A percentile compares a stretch with the other conserved stretches of the same genome.
phyloP scores from a whole-genome alignment of 495 filamentous ascomycete genomes.

The Tuber magnatum region DNA sequence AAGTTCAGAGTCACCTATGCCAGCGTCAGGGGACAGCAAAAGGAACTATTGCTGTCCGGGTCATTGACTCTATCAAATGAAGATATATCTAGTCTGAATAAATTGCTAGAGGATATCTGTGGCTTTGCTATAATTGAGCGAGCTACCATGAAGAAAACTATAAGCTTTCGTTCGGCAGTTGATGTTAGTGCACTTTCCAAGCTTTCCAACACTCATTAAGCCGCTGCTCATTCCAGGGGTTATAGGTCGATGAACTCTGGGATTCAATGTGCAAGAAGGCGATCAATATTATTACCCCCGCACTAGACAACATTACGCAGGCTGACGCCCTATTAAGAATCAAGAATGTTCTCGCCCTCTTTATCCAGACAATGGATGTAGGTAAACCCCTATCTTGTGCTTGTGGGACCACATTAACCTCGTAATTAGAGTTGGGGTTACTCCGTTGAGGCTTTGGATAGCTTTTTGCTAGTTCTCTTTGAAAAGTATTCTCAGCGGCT shows the following conservation, averaged over 20 bases:
- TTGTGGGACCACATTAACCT: slow-evolving; percentile 30
- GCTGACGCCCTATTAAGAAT: slow-evolving; percentile 82
- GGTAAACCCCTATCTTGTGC: slow-evolving; percentile 29
- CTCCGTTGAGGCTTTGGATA: slow-evolving; percentile 68
- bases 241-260: slow-evolving; percentile 89
- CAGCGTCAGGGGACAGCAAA: slow-evolving; percentile 78
- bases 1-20: slow-evolving; percentile 87
- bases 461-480: slow-evolving; percentile 77
- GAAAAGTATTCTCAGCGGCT: slow-evolving; percentile 89
- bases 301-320: slow-evolving; percentile 67
- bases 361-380: slow-evolving; percentile 95
- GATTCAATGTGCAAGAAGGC: slow-evolving; percentile 92
- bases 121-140: slow-evolving; percentile 96
- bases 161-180: slow-evolving; percentile 68
- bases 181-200: slow-evolving; percentile 56
- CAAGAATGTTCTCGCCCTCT: slow-evolving; percentile 83
- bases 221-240: slow-evolving; percentile 1
- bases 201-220: background rate
- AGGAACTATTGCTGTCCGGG: slow-evolving; percentile 74
- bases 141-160: slow-evolving; percentile 78
- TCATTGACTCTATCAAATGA: slow-evolving; percentile 58
- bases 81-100: slow-evolving; percentile 66
- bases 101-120: slow-evolving; percentile 81
- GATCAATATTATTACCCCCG: slow-evolving; percentile 68
- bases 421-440: slow-evolving; percentile 71